These are phyloP conservation scores for Miscanthus sacchariflorus DNA, from an alignment of 202 grass and related monocot genomes.

Conservation along the genomic window DNA sequence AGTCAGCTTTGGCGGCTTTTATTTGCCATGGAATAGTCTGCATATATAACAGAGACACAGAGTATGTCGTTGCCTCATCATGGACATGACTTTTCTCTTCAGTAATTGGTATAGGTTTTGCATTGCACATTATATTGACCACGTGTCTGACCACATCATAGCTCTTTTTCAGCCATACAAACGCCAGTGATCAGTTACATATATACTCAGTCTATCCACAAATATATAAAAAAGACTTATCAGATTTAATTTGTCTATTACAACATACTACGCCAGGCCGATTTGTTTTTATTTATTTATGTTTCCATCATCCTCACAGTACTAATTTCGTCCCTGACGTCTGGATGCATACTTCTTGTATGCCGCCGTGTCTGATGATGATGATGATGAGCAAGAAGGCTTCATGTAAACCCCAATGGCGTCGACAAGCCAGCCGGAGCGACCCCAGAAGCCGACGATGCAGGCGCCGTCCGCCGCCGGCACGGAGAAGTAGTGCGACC, in stretches of 20 bases:
- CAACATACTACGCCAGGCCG: too few species aligned
- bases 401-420: conserved; percentile 34
- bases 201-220: too few species aligned
- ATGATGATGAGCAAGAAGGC: neutral
- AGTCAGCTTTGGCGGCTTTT: conserved; percentile 38
- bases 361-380: neutral
- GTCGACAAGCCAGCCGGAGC: conserved; percentile 43
- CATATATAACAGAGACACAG: neutral
- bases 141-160: neutral
- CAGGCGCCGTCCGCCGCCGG: conserved; percentile 11
- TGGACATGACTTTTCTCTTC: neutral
- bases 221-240: too few species aligned
- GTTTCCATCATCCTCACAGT: too few species aligned
- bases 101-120: too few species aligned
- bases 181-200: too few species aligned
- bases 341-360: neutral
- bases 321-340: neutral
- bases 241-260: too few species aligned
- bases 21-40: neutral
- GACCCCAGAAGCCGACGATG: conserved; percentile 50
- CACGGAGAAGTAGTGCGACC: conserved; percentile 27
- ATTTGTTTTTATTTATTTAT: too few species aligned
- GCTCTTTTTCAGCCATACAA: too few species aligned
- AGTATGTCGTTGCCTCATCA: neutral
- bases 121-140: too few species aligned